Conservation (phyloP, 192 early-diverging fungal genomes). For the Cladochytrium replicatum region DNA sequence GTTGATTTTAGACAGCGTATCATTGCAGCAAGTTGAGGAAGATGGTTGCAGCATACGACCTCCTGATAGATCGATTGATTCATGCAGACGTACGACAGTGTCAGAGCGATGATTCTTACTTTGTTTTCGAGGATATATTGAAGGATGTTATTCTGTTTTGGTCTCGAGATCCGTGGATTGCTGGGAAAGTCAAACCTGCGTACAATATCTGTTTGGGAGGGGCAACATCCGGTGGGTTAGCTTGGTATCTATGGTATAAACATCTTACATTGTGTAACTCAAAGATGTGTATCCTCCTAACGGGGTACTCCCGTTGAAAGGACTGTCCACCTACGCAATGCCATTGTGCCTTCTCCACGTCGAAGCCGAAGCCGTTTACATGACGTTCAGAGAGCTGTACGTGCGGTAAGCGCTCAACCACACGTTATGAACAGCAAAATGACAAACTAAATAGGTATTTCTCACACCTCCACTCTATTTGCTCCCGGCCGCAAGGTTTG, state of each 20-base stretch:
- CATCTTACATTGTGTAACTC: not conserved
- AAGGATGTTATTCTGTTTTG: slow-evolving; percentile 33
- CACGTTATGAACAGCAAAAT: too few relatives aligned
- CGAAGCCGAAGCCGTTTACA: slow-evolving; percentile 32
- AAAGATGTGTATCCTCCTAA: slow-evolving; percentile 24
- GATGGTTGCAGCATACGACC: slow-evolving; percentile 21
- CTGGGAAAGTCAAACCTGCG: slow-evolving; percentile 9
- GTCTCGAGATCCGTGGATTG: slow-evolving; percentile 42
- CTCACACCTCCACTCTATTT: slow-evolving; percentile 35
- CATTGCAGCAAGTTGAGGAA: slow-evolving; percentile 22
- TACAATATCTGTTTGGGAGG: not conserved
- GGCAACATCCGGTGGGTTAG: not conserved
- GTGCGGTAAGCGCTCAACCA: slow-evolving; percentile 15
- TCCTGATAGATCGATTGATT: slow-evolving; percentile 35
- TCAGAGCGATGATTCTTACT: slow-evolving; percentile 44
- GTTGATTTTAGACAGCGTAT: slow-evolving; percentile 11
- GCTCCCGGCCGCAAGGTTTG: slow-evolving; percentile 11
- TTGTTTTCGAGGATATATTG: slow-evolving; percentile 50
- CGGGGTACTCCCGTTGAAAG: slow-evolving; percentile 41
- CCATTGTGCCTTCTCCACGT: slow-evolving; percentile 38
- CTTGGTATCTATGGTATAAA: slow-evolving; percentile 2
- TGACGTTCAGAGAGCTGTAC: slow-evolving; percentile 45
- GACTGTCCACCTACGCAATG: slow-evolving; percentile 41
- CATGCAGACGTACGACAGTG: slow-evolving; percentile 31
- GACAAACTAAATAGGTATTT: slow-evolving; percentile 34